phyloP scores from a whole-genome alignment of 176 grass and related monocot genomes.

The Rhynchospora tenuis region DNA sequence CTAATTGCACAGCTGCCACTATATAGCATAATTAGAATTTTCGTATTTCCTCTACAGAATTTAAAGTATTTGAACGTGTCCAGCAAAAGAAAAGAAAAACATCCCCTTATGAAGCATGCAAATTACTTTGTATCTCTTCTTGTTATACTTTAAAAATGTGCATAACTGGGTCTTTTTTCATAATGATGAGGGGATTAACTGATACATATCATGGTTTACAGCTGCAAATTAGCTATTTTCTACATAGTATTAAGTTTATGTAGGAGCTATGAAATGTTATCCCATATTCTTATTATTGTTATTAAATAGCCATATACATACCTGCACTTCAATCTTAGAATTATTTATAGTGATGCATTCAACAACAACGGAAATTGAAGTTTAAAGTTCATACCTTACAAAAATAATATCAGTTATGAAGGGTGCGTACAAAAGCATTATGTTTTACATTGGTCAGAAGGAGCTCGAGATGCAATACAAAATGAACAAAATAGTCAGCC shows the following conservation, averaged over 20 bases:
- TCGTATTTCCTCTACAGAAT: not conserved
- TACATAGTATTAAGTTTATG: not conserved
- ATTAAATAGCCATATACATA: not conserved
- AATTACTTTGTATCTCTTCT: not conserved
- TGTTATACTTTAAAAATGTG: not conserved
- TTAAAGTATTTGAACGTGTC: not conserved
- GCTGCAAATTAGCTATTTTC: not conserved
- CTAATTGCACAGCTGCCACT: not conserved
- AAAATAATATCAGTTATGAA: slow-evolving; percentile 67
- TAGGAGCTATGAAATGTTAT: not conserved
- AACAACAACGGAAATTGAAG: not conserved
- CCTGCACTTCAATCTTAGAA: not conserved
- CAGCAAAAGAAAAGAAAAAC: not conserved
- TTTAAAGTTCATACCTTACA: slow-evolving; percentile 2
- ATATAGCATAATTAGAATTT: not conserved
- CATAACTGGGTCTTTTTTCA: not conserved
- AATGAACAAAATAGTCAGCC: slow-evolving; percentile 67
- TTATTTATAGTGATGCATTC: not conserved
- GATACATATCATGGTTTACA: not conserved
- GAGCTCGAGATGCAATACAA: slow-evolving; percentile 91
- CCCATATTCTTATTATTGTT: not conserved
- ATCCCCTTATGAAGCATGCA: not conserved
- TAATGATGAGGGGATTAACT: not conserved
- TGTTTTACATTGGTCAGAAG: slow-evolving; percentile 94
- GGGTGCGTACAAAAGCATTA: slow-evolving; percentile 71